A percentile compares a stretch with the other conserved stretches of the same genome.
phyloP scores from a whole-genome alignment of 345 rosid genomes.

The Camelina sativa region DNA sequence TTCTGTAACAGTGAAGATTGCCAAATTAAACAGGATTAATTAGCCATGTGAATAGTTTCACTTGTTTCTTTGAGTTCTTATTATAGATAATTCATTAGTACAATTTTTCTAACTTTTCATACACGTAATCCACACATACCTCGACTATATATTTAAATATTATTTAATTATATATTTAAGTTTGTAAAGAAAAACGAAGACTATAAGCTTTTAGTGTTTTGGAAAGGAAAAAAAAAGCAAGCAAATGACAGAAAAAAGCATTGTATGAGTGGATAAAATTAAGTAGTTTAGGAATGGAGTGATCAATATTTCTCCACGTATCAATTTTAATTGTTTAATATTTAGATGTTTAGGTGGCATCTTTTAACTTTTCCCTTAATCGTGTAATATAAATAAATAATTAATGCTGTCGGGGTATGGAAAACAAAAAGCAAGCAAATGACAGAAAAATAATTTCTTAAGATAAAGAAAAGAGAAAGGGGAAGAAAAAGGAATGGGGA shows the following conservation, averaged over 20 bases:
- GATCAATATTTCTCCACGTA: conserved; percentile 41
- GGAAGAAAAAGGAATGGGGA: conserved; percentile 19
- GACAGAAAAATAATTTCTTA: conserved; percentile 25
- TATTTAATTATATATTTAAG: background rate
- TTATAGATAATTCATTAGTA: conserved; percentile 7
- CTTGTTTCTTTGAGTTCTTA: conserved; percentile 20
- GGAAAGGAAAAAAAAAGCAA: background rate
- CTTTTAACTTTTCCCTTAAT: conserved; percentile 38
- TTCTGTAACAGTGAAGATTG: conserved; percentile 36
- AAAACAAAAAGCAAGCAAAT: conserved; percentile 46
- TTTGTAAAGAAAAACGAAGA: background rate
- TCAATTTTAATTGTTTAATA: conserved; percentile 24
- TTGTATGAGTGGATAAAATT: conserved; percentile 13
- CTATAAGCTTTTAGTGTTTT: conserved; percentile 12
- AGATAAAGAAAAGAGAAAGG: conserved; percentile 38
- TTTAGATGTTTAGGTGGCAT: conserved; percentile 35
- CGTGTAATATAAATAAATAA: conserved; percentile 37
- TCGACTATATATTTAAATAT: background rate
- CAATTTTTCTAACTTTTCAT: conserved; percentile 11
- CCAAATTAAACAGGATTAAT: conserved; percentile 44
- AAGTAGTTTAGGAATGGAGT: conserved; percentile 21
- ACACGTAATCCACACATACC: conserved; percentile 30
- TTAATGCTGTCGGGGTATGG: conserved; percentile 41
- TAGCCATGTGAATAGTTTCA: conserved; percentile 36
- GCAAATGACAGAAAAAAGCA: background rate